phyloP scores from a whole-genome alignment of 2,329 filamentous ascomycete species.

The Tricladium varicosporioides region DNA sequence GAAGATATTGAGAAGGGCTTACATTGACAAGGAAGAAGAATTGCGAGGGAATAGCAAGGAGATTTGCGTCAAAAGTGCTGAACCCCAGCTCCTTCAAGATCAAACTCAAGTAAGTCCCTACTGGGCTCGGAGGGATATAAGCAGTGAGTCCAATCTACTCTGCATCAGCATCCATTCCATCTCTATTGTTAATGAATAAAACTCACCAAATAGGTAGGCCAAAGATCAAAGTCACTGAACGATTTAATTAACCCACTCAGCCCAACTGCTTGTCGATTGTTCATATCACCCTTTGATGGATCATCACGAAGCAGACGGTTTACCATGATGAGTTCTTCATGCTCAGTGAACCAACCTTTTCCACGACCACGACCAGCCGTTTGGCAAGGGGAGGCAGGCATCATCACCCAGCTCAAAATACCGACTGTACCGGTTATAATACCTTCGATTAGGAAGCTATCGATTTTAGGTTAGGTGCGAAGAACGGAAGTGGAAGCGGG shows the following conservation, averaged over 20 bases:
- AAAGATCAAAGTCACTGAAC: conserved; percentile 54
- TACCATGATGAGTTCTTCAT: conserved; percentile 64
- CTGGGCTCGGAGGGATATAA: conserved; percentile 13
- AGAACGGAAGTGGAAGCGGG: too few species aligned
- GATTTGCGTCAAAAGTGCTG: conserved; percentile 22
- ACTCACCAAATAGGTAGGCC: conserved; percentile 3
- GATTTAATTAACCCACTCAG: conserved; percentile 40
- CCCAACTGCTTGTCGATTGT: conserved; percentile 47
- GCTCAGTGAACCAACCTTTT: conserved; percentile 62
- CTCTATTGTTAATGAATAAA: too few species aligned
- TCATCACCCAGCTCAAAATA: conserved; percentile 9
- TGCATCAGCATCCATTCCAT: too few species aligned
- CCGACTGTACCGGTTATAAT: conserved; percentile 15
- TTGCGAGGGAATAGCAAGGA: conserved; percentile 19
- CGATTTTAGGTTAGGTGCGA: too few species aligned
- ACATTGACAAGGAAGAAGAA: conserved; percentile 31
- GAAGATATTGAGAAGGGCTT: neutral
- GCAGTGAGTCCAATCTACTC: conserved; percentile 3
- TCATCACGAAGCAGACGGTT: conserved; percentile 56
- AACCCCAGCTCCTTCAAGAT: conserved; percentile 20
- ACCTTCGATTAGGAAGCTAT: conserved; percentile 18
- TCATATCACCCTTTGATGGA: conserved; percentile 47
- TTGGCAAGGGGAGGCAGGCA: conserved; percentile 15
- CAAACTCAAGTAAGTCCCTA: conserved; percentile 19
- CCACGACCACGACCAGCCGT: conserved; percentile 57